Evolutionary conservation across 2,329 filamentous ascomycete genomes (phyloP).

Genomic region (Simplicillium aogashimaense): DNA sequence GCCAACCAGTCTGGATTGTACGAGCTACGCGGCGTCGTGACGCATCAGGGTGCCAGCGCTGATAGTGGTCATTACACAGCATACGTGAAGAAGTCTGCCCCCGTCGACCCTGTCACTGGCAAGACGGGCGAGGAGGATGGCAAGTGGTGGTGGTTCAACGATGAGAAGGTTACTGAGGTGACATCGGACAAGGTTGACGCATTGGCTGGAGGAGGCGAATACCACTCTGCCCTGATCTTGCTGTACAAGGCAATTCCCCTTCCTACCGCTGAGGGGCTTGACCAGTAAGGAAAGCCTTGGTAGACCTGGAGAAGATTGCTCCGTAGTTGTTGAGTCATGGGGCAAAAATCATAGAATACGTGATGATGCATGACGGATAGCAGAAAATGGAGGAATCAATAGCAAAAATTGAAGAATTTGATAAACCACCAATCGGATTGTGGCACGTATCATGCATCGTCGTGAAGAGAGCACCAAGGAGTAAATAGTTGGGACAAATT

Average conservation of each 20-base stretch:
- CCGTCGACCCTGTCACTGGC: slow-evolving; percentile 63
- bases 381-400: no score
- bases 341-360: no score
- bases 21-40: slow-evolving; percentile 87
- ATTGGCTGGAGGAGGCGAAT: slow-evolving; percentile 80
- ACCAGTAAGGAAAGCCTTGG: no score
- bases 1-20: slow-evolving; percentile 93
- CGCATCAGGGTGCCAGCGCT: slow-evolving; percentile 91
- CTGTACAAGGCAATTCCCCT: slow-evolving; percentile 68
- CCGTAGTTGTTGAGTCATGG: no score
- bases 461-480: no score
- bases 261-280: slow-evolving; percentile 42
- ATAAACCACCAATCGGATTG: no score
- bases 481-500: background rate
- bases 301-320: background rate
- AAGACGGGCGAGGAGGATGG: slow-evolving; percentile 75
- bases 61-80: slow-evolving; percentile 98
- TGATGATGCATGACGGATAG: no score
- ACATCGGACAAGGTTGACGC: slow-evolving; percentile 83
- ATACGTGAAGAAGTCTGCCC: slow-evolving; percentile 85
- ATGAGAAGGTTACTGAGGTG: slow-evolving; percentile 93
- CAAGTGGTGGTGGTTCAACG: slow-evolving; percentile 99
- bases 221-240: slow-evolving; percentile 72
- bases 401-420: no score
- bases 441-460: no score